These are phyloP conservation scores for Inga leiocalycina DNA, from an alignment of 306 rosid species.

Conservation along the genomic window DNA sequence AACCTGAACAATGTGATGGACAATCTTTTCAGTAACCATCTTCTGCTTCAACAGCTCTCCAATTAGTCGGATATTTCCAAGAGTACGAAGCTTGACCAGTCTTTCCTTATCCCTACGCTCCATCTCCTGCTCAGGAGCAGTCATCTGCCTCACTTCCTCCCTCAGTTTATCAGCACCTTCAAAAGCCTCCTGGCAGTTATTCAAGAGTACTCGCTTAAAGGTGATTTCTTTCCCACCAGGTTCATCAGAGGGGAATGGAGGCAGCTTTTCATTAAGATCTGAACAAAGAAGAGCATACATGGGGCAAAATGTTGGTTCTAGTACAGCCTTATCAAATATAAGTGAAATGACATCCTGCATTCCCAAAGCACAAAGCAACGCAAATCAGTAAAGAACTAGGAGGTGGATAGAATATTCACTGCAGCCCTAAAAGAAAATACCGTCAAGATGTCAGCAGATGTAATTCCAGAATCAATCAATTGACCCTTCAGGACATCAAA, in stretches of 20 bases:
- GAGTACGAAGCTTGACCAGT: constrained; percentile 82
- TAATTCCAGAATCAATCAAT: constrained; percentile 87
- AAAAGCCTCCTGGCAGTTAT: constrained; percentile 96
- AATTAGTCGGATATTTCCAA: constrained; percentile 92
- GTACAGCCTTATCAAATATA: constrained; percentile 96
- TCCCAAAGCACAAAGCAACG: constrained; percentile 30
- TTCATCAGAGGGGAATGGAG: constrained; percentile 87
- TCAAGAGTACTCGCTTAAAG: constrained; percentile 84
- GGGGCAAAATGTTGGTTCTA: constrained; percentile 98
- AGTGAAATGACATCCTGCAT: constrained; percentile 88
- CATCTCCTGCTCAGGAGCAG: constrained; percentile 82
- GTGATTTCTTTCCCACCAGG: constrained; percentile 87
- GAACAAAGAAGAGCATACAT: constrained; percentile 91
- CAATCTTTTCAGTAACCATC: constrained; percentile 97
- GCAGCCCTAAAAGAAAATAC: constrained; percentile 35
- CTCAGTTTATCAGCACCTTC: constrained; percentile 87
- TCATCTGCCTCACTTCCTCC: constrained; percentile 84
- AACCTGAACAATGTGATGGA: constrained; percentile 97
- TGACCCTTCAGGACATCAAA: constrained; percentile 98
- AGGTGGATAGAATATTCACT: constrained; percentile 1
- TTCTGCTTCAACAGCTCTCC: constrained; percentile 99
- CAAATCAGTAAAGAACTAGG: constrained; percentile 28
- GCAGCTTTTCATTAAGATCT: constrained; percentile 87
- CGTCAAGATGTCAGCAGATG: constrained; percentile 92
- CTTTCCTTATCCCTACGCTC: constrained; percentile 90